Percentiles rank a stretch among this genome's conserved stretches.
Conservation (phyloP, 164 flowering plant species). For the Piper betle region DNA sequence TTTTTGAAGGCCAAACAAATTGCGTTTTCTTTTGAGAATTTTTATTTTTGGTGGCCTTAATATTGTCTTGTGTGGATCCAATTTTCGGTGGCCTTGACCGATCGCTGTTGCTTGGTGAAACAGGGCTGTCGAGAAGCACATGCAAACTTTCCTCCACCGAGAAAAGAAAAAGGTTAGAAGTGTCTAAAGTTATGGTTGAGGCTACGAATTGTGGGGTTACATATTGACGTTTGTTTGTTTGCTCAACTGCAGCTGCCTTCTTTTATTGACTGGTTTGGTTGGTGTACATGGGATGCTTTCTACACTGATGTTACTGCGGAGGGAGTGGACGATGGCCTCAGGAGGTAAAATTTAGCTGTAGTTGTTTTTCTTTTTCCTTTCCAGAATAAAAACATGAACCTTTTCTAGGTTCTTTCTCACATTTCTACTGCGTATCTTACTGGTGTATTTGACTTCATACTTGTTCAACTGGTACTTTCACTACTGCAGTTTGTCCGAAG, state of each 20-base stretch:
- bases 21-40: too few species aligned
- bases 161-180: slow-evolving; percentile 77
- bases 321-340: slow-evolving; percentile 81
- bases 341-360: slow-evolving; percentile 30
- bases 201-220: neutral
- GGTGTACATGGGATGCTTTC: slow-evolving; percentile 99
- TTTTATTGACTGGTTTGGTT: slow-evolving; percentile 94
- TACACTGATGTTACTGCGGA: slow-evolving; percentile 97
- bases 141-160: slow-evolving; percentile 75
- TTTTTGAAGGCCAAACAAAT: too few species aligned
- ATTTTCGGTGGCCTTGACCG: neutral
- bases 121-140: slow-evolving; percentile 79
- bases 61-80: neutral
- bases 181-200: neutral
- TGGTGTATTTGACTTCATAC: neutral
- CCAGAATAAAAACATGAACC: neutral
- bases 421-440: too few species aligned
- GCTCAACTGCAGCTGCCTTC: slow-evolving; percentile 50
- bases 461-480: slow-evolving; percentile 4
- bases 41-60: too few species aligned
- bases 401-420: too few species aligned
- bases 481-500: slow-evolving; percentile 49
- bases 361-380: neutral
- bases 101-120: slow-evolving; percentile 5
- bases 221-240: neutral